These are phyloP conservation scores for Ophiocordyceps camponoti-rufipedis DNA, from an alignment of 2,329 filamentous ascomycete genomes.

Conservation along the genomic window DNA sequence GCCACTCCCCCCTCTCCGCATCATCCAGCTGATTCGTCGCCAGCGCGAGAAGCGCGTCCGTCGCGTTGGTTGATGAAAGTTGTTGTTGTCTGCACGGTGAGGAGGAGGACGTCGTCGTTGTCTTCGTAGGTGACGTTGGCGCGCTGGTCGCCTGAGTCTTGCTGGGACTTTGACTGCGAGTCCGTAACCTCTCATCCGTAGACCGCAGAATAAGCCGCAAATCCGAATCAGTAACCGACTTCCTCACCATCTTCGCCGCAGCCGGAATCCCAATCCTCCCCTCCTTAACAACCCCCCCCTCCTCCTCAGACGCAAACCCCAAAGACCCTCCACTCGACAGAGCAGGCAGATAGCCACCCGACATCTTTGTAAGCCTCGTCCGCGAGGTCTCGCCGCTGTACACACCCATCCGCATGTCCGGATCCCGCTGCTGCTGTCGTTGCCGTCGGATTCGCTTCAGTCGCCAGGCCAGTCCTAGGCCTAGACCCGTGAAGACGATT, in stretches of 20 bases:
- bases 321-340: constrained; percentile 8
- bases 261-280: not conserved
- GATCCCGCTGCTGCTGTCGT: constrained; percentile 1
- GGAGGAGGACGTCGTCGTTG: too few species aligned
- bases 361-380: constrained; percentile 13
- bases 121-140: not conserved
- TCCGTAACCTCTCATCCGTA: constrained; percentile 30
- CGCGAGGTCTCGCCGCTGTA: constrained; percentile 5
- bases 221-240: constrained; percentile 23
- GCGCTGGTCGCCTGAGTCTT: constrained; percentile 4
- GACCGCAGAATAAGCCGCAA: constrained; percentile 31
- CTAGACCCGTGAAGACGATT: constrained; percentile 23
- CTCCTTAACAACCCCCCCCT: constrained; percentile 1
- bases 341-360: not conserved
- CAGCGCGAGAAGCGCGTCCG: constrained; percentile 22
- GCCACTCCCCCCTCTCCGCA: not conserved
- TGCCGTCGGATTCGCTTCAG: constrained; percentile 8
- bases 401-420: constrained; percentile 3
- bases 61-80: constrained; percentile 8
- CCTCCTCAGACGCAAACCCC: constrained; percentile 9
- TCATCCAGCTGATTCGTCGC: constrained; percentile 14
- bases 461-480: constrained; percentile 22
- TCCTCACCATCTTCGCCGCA: constrained; percentile 1
- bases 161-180: constrained; percentile 5
- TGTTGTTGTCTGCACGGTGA: not conserved